Evolutionary conservation across 1,284 basidiomycete species (phyloP).

Genomic region (Cutaneotrichosporon sp.): DNA sequence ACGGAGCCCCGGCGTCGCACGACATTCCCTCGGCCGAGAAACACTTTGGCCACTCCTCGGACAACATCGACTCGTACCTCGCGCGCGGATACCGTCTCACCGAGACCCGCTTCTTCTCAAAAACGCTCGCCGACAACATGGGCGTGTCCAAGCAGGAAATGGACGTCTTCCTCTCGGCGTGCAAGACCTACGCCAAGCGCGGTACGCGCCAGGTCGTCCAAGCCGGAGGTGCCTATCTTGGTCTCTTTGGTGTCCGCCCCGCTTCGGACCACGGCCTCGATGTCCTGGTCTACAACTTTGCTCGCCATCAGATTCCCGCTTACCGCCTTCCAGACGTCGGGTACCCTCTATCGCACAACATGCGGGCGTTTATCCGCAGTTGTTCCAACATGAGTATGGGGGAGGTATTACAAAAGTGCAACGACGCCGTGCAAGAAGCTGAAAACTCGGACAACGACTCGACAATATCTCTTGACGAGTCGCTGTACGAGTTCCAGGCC

Average conservation of each 20-base stretch:
- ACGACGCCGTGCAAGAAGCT: slow-evolving; percentile 45
- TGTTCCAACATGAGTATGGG: slow-evolving; percentile 49
- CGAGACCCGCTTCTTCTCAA: slow-evolving; percentile 52
- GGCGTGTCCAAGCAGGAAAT: slow-evolving; percentile 51
- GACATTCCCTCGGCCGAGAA: slow-evolving; percentile 31
- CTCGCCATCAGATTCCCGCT: slow-evolving; percentile 54
- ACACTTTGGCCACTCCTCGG: slow-evolving; percentile 21
- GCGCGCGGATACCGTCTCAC: slow-evolving; percentile 52
- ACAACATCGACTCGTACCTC: slow-evolving; percentile 51
- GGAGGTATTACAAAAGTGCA: slow-evolving; percentile 47
- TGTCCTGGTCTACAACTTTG: slow-evolving; percentile 54
- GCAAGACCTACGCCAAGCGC: slow-evolving; percentile 53
- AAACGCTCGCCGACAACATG: slow-evolving; percentile 51
- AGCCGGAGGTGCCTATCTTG: slow-evolving; percentile 52
- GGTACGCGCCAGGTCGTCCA: slow-evolving; percentile 53
- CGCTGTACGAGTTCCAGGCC: slow-evolving; percentile 52
- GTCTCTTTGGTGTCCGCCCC: slow-evolving; percentile 52
- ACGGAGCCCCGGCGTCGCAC: slow-evolving; percentile 28
- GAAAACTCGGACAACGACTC: slow-evolving; percentile 38
- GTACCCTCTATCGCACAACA: slow-evolving; percentile 46
- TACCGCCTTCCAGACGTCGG: slow-evolving; percentile 53
- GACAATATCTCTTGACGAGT: slow-evolving; percentile 40
- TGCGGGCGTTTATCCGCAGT: slow-evolving; percentile 48
- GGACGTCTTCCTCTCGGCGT: slow-evolving; percentile 51
- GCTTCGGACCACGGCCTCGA: slow-evolving; percentile 47